Conservation (phyloP, 371 early-diverging fungal species). For the Apophysomyces ossiformis region DNA sequence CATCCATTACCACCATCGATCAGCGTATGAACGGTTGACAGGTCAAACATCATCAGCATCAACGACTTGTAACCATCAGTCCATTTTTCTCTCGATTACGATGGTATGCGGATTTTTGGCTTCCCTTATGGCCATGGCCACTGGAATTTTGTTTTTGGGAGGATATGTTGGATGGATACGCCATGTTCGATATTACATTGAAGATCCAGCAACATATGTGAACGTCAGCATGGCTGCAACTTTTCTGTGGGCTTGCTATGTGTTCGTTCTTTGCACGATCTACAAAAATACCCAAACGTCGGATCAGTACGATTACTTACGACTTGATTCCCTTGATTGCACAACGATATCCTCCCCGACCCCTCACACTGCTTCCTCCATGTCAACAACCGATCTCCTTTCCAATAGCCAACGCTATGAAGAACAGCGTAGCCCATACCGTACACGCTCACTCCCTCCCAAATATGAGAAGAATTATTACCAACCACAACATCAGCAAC, state of each 20-base stretch:
- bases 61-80: conserved; percentile 33
- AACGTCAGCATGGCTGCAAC: conserved; percentile 38
- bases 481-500: conserved; percentile 4
- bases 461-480: conserved; percentile 18
- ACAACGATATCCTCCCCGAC: conserved; percentile 8
- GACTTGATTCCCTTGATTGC: conserved; percentile 8
- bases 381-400: conserved; percentile 5
- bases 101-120: conserved; percentile 35
- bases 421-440: conserved; percentile 20
- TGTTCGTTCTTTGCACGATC: conserved; percentile 67
- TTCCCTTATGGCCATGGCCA: conserved; percentile 35
- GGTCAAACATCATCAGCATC: conserved; percentile 13
- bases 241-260: conserved; percentile 44
- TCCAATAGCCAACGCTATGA: conserved; percentile 14
- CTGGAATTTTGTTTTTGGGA: conserved; percentile 45
- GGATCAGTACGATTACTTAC: conserved; percentile 2
- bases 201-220: conserved; percentile 42
- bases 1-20: conserved; percentile 8
- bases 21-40: conserved; percentile 23
- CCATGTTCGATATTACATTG: conserved; percentile 37
- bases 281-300: conserved; percentile 74
- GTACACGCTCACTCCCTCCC: conserved; percentile 20
- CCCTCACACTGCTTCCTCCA: neutral
- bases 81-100: conserved; percentile 42
- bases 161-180: conserved; percentile 43